Evolutionary conservation across 2,329 filamentous ascomycete genomes (phyloP).

Genomic region (Sporothrix phasma): DNA sequence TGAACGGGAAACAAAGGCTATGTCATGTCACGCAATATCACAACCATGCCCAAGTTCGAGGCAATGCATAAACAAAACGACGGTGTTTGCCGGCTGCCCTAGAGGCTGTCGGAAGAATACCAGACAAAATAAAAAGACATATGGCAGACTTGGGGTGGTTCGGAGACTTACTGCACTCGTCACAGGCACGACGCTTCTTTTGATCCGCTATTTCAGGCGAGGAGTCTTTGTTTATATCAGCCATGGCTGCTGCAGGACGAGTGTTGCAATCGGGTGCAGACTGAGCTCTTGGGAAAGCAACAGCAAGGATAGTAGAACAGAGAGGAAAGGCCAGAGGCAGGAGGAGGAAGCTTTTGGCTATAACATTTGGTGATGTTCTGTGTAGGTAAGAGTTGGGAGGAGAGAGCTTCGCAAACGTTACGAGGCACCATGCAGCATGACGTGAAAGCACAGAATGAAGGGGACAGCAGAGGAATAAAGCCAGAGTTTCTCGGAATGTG

Average conservation of each 20-base stretch:
- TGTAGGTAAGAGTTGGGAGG: neutral
- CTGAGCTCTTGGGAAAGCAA: neutral
- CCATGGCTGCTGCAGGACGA: neutral
- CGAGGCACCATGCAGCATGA: neutral
- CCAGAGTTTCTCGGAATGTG: neutral
- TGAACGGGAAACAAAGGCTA: no score
- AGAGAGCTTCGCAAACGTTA: neutral
- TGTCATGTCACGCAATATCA: no score
- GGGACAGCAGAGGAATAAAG: neutral
- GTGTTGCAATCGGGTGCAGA: neutral
- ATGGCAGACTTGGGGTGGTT: neutral
- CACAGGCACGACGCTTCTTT: conserved; percentile 51
- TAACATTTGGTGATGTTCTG: neutral
- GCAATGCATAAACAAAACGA: neutral
- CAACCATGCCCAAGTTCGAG: no score
- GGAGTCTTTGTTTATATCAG: neutral
- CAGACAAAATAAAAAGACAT: neutral
- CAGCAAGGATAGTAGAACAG: neutral
- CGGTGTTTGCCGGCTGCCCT: no score
- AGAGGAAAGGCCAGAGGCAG: no score
- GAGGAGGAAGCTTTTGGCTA: neutral
- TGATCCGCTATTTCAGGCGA: neutral
- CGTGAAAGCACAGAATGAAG: neutral
- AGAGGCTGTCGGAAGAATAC: neutral
- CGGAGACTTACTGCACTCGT: conserved; percentile 52